Evolutionary conservation across 371 early-diverging fungal species (phyloP).

Genomic region (Fennellomyces sp.): DNA sequence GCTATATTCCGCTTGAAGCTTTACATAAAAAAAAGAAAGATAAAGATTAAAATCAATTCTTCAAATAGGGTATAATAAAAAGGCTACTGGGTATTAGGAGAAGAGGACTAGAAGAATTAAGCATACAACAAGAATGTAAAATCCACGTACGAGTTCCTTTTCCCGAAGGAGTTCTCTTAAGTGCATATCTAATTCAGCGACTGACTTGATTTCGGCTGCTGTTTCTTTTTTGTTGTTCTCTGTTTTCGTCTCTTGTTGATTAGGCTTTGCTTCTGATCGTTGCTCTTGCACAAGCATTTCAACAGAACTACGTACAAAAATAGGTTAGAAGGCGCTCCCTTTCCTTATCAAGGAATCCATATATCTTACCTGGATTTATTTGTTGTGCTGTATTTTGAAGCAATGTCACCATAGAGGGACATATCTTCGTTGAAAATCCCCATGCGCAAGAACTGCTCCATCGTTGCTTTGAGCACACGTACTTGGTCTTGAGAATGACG

Average conservation of each 20-base stretch:
- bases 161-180: slow-evolving; percentile 13
- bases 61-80: neutral
- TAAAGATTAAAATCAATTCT: slow-evolving; percentile 1
- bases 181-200: slow-evolving; percentile 6
- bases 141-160: slow-evolving; percentile 15
- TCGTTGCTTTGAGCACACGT: slow-evolving; percentile 39
- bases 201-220: neutral
- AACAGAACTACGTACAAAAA: neutral
- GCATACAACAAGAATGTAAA: neutral
- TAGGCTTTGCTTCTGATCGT: neutral
- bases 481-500: slow-evolving; percentile 45
- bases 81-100: neutral
- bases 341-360: neutral
- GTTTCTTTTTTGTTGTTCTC: neutral
- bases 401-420: slow-evolving; percentile 16
- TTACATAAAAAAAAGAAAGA: slow-evolving; percentile 3
- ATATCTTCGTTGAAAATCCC: slow-evolving; percentile 40
- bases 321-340: neutral
- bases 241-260: neutral
- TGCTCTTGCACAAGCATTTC: neutral
- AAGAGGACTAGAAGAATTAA: neutral
- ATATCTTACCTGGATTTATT: slow-evolving; percentile 10
- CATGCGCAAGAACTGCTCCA: slow-evolving; percentile 49
- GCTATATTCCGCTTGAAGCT: slow-evolving; percentile 56
- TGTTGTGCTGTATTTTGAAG: slow-evolving; percentile 3